phyloP scores from a whole-genome alignment of 2,329 filamentous ascomycete genomes.

The Westerdykella ornata region DNA sequence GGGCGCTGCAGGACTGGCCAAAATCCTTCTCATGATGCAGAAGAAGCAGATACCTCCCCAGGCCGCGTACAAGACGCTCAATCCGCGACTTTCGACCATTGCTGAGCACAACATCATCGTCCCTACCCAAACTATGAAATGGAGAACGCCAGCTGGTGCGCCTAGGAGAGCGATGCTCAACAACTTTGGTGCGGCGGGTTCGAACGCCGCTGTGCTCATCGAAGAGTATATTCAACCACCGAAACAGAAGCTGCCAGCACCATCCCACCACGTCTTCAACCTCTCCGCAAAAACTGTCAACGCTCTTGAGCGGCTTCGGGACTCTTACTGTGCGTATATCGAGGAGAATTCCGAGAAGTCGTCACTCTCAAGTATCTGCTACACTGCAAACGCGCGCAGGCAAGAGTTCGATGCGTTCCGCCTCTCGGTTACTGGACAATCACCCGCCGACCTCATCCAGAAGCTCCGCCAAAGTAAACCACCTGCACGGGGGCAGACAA shows the following conservation, averaged over 20 bases:
- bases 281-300: conserved; percentile 5
- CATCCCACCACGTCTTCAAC: conserved; percentile 1
- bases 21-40: conserved; percentile 24
- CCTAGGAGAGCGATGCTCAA: conserved; percentile 45
- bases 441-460: no score
- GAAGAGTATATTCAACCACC: conserved; percentile 9
- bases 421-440: no score
- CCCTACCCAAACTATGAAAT: conserved; percentile 5
- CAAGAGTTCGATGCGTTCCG: conserved; percentile 8
- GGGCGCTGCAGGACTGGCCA: conserved; percentile 17
- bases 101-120: not conserved
- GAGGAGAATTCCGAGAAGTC: conserved; percentile 1
- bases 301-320: conserved; percentile 4
- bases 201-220: conserved; percentile 44
- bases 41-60: conserved; percentile 16
- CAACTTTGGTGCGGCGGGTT: conserved; percentile 54
- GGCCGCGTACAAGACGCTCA: conserved; percentile 45
- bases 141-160: not conserved
- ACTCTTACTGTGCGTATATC: conserved; percentile 3
- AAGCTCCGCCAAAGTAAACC: no score
- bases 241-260: not conserved
- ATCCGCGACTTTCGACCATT: conserved; percentile 1
- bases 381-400: conserved; percentile 9
- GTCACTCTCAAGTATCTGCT: conserved; percentile 5
- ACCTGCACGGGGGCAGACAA: not conserved